A percentile compares a stretch with the other conserved stretches of the same genome.
phyloP scores from a whole-genome alignment of 306 rosid genomes.

The Quercus gilva region DNA sequence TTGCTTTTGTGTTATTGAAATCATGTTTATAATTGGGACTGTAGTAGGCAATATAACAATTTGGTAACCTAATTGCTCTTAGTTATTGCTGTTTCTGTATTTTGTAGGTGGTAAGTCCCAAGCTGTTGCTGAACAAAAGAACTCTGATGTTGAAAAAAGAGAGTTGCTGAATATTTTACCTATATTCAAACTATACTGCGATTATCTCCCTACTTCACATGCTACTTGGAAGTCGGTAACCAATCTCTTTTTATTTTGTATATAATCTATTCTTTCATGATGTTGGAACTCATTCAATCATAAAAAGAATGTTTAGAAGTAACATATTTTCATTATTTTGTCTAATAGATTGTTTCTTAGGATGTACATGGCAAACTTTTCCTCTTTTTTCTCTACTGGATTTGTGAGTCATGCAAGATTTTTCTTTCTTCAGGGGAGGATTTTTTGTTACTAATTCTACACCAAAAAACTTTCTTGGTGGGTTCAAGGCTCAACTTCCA shows the following conservation, averaged over 20 bases:
- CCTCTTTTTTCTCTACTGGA: neutral
- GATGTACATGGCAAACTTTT: neutral
- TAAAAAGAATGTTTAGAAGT: neutral
- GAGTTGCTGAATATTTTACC: conserved; percentile 16
- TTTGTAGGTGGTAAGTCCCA: conserved; percentile 22
- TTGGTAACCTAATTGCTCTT: neutral
- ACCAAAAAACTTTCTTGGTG: conserved; percentile 30
- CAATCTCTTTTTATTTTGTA: conserved; percentile 21
- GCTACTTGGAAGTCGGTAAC: conserved; percentile 64
- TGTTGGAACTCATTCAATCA: neutral
- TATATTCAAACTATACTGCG: conserved; percentile 1
- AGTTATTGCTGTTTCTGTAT: conserved; percentile 1
- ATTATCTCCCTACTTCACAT: conserved; percentile 42
- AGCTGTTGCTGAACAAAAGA: conserved; percentile 21
- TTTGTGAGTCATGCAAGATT: neutral
- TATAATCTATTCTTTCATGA: conserved; percentile 2
- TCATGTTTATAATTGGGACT: neutral
- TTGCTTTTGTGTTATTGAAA: neutral
- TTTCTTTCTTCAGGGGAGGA: conserved; percentile 57
- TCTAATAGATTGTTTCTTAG: neutral
- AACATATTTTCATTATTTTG: neutral
- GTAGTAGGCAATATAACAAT: neutral
- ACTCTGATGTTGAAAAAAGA: conserved; percentile 25
- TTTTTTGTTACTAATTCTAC: conserved; percentile 26
- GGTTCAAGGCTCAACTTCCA: conserved; percentile 67